These are phyloP conservation scores for Gelatoporia subvermispora DNA, from an alignment of 768 basidiomycete genomes.

Conservation along the genomic window DNA sequence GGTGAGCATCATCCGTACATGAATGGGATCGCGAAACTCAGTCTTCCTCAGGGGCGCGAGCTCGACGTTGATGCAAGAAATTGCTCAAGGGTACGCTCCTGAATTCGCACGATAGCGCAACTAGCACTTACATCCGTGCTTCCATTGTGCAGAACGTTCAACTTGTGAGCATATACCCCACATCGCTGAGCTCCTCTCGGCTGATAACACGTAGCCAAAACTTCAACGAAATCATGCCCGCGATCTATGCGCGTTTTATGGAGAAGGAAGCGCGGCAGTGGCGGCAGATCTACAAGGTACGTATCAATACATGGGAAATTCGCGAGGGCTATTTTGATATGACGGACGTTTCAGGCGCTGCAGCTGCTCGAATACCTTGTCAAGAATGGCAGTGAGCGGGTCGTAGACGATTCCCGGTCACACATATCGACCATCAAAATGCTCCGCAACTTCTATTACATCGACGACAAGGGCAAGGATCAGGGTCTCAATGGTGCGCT, in stretches of 20 bases:
- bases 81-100: constrained; percentile 78
- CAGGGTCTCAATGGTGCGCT: constrained; percentile 91
- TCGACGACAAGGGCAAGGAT: constrained; percentile 98
- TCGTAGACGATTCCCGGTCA: constrained; percentile 94
- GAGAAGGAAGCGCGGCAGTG: constrained; percentile 98
- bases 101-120: not conserved
- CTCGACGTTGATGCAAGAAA: constrained; percentile 97
- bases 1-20: constrained; percentile 41
- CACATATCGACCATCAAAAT: constrained; percentile 96
- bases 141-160: constrained; percentile 82
- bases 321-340: not conserved
- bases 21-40: not conserved
- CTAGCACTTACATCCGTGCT: not conserved
- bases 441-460: constrained; percentile 96
- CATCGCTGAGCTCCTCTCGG: not conserved
- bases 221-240: constrained; percentile 99
- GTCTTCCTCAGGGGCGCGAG: constrained; percentile 78
- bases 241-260: constrained; percentile 92
- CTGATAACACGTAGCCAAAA: constrained; percentile 59
- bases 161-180: constrained; percentile 61
- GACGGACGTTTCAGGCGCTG: constrained; percentile 51
- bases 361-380: constrained; percentile 94
- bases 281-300: constrained; percentile 97
- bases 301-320: constrained; percentile 5
- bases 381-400: constrained; percentile 96